A percentile compares a stretch with the other conserved stretches of the same genome.
phyloP scores from a whole-genome alignment of 2,329 filamentous ascomycete species.

The Coniochaeta ligniaria region DNA sequence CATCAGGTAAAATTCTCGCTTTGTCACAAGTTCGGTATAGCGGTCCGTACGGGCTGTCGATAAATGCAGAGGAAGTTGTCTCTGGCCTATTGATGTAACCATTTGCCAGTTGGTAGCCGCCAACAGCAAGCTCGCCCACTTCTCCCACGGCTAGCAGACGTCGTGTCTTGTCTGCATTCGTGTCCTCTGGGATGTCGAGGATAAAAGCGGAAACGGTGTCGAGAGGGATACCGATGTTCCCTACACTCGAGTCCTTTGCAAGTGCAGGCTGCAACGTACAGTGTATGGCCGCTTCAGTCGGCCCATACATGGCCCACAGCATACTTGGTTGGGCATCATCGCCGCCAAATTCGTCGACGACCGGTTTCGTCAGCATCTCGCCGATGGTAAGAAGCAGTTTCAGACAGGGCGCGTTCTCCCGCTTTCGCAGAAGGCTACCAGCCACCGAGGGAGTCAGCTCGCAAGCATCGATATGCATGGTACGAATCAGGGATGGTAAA shows the following conservation, averaged over 20 bases:
- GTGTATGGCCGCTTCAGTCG: slow-evolving; percentile 87
- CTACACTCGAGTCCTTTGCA: slow-evolving; percentile 44
- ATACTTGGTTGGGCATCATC: slow-evolving; percentile 47
- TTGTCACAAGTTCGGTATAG: slow-evolving; percentile 85
- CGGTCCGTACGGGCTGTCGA: slow-evolving; percentile 59
- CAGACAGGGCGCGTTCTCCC: slow-evolving; percentile 59
- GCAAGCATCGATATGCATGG: slow-evolving; percentile 68
- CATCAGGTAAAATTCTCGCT: slow-evolving; percentile 59
- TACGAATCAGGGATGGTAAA: slow-evolving; percentile 58
- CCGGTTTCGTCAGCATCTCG: slow-evolving; percentile 77
- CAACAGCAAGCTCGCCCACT: slow-evolving; percentile 73
- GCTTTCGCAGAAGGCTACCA: slow-evolving; percentile 64
- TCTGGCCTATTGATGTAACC: slow-evolving; percentile 78
- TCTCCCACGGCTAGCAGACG: slow-evolving; percentile 57
- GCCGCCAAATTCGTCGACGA: slow-evolving; percentile 74
- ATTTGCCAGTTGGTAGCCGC: slow-evolving; percentile 70
- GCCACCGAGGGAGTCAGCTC: slow-evolving; percentile 88
- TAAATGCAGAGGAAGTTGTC: slow-evolving; percentile 65
- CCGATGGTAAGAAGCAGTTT: slow-evolving; percentile 78
- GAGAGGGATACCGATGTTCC: slow-evolving; percentile 70
- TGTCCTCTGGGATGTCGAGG: slow-evolving; percentile 38
- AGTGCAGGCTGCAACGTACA: slow-evolving; percentile 68
- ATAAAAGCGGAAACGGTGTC: slow-evolving; percentile 76
- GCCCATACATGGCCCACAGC: slow-evolving; percentile 90
- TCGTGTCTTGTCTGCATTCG: slow-evolving; percentile 22